A percentile compares a stretch with the other conserved stretches of the same genome.
phyloP scores from a whole-genome alignment of 1,284 basidiomycete species.

The Pyrrhoderma noxium region DNA sequence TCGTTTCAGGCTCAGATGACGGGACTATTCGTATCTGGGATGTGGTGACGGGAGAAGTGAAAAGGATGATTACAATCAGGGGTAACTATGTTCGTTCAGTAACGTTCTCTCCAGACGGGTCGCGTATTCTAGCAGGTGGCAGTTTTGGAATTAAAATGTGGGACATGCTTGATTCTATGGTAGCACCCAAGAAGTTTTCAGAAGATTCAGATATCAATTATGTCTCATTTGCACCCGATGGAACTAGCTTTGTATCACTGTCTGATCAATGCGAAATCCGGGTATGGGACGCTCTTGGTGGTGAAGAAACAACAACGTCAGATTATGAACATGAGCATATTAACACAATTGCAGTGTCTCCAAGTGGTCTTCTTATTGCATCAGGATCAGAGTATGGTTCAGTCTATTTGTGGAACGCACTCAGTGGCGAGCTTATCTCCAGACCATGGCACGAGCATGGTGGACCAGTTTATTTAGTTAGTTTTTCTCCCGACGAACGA shows the following conservation, averaged over 20 bases:
- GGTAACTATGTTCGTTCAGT: neutral
- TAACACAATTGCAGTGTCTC: conserved; percentile 1
- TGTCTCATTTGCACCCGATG: conserved; percentile 6
- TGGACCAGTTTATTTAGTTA: neutral
- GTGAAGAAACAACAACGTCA: neutral
- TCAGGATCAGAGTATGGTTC: neutral
- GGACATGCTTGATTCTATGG: no score
- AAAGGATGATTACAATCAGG: conserved; percentile 83
- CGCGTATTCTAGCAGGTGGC: no score
- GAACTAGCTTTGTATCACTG: neutral
- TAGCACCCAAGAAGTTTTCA: no score
- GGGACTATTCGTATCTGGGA: neutral
- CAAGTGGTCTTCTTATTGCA: neutral
- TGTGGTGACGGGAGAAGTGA: conserved; percentile 51
- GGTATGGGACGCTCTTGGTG: neutral
- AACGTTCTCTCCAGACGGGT: neutral
- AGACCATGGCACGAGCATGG: neutral
- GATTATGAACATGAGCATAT: neutral
- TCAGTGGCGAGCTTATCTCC: neutral
- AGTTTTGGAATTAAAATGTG: no score
- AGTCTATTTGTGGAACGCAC: neutral
- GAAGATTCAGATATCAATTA: neutral
- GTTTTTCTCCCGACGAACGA: neutral
- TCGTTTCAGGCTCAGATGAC: conserved; percentile 72
- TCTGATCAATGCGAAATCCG: neutral